These are phyloP conservation scores for Picea sitchensis DNA, from an alignment of 75 land plant genomes.

Conservation along the genomic window DNA sequence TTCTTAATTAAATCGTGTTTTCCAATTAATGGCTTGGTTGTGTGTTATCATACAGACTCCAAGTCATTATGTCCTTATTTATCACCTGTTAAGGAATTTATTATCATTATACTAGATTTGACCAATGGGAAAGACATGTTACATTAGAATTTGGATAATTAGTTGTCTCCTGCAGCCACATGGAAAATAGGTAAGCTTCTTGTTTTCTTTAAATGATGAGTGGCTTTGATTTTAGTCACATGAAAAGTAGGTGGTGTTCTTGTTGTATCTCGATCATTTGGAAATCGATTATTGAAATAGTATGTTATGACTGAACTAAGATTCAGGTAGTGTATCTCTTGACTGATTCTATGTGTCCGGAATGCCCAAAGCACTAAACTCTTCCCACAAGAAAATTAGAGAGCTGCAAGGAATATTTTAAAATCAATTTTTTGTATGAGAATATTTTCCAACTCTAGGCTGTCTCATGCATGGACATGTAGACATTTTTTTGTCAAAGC, in stretches of 20 bases:
- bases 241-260: constrained; percentile 98
- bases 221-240: constrained; percentile 52
- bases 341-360: not conserved
- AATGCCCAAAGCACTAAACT: not conserved
- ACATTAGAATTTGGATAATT: not conserved
- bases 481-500: no score
- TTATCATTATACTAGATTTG: not conserved
- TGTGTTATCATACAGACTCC: not conserved
- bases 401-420: constrained; percentile 2
- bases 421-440: not conserved
- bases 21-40: not conserved
- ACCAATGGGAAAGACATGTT: not conserved
- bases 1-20: not conserved
- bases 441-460: no score
- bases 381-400: not conserved
- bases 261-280: constrained; percentile 98
- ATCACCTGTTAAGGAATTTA: no score
- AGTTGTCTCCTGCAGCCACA: constrained; percentile 57
- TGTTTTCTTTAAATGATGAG: constrained; percentile 5
- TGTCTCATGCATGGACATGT: not conserved
- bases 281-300: constrained; percentile 80
- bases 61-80: not conserved
- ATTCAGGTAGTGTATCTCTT: constrained; percentile 53
- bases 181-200: constrained; percentile 96
- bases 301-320: constrained; percentile 91